Base-by-base conservation (phyloP, 345 rosid species). In the Melastoma malabathricum region DNA sequence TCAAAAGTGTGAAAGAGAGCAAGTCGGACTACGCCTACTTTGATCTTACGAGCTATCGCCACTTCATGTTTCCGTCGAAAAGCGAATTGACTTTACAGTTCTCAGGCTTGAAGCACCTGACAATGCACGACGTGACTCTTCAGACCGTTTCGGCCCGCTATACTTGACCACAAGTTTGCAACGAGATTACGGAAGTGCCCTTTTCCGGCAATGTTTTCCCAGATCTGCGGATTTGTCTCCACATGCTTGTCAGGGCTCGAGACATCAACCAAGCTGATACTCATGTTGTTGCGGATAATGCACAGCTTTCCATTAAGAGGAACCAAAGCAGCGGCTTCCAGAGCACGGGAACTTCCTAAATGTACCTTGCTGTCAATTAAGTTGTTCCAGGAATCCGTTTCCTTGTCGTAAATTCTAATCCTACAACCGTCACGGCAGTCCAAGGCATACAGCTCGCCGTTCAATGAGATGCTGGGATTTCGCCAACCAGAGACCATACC, bases 401-500 rank as follows among this genome's bases (percentile, higher is more conserved):
- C 62, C 52, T 70, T 80, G 51, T 90, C 98, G 47, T 75, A 90
- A 46, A 76, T 80, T 72, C 89, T 72, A 18, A 90, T 80, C 56
- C 82, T 90, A 69, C 98, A 90, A 7, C 98, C 98, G 23, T 90
- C 98, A 22, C 75, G 75, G 65, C 98, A 90, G 63, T 86, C 96
- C 68, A 78, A 62, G 43, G 94, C 96, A 61, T 81, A 90, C 46
- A 90, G 94, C 25, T 63, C 70, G 16, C 96, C 92, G 47, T 90
- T 68, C 19, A 86, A 70, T 22, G 79, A 77, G 51, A 77, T 72
- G 55, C 98, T 80, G 1, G 96, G 96, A 61, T 83, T 86, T 50
- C 94, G 72, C 98, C 98, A 90, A 48, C 96, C 98, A 23, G 83
- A 60, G 49, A 90, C 86, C 94, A 90, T 75, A 49, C 98, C 98